phyloP scores from a whole-genome alignment of 768 basidiomycete species.

The Naganishia randhawae region DNA sequence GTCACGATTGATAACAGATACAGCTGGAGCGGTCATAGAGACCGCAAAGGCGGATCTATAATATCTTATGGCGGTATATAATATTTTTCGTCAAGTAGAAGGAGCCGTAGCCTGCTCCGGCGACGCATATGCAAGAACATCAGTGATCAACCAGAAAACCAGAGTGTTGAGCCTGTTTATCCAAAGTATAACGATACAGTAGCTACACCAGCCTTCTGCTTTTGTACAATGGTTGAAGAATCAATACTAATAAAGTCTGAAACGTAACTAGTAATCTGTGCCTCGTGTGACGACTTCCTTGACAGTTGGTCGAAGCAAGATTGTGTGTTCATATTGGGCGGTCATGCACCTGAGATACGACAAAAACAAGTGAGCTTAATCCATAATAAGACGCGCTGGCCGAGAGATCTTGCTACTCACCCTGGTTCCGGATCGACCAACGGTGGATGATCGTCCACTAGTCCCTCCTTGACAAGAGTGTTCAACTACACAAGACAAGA shows the following conservation, averaged over 20 bases:
- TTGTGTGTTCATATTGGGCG: slow-evolving; percentile 65
- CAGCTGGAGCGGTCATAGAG: neutral
- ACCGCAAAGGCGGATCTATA: slow-evolving; percentile 12
- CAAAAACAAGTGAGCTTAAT: neutral
- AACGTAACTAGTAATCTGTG: slow-evolving; percentile 52
- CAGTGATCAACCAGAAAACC: too few relatives aligned
- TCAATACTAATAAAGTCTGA: too few relatives aligned
- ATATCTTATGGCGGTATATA: too few relatives aligned
- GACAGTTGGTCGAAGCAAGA: slow-evolving; percentile 54
- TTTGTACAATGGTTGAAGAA: neutral
- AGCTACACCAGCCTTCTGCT: neutral
- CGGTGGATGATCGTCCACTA: slow-evolving; percentile 90
- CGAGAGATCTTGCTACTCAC: slow-evolving; percentile 33
- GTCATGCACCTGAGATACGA: slow-evolving; percentile 64
- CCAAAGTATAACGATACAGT: slow-evolving; percentile 1
- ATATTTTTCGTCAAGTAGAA: too few relatives aligned
- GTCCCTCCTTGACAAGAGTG: slow-evolving; percentile 77
- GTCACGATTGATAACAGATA: neutral
- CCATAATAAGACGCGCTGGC: neutral
- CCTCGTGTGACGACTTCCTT: slow-evolving; percentile 56
- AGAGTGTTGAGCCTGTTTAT: neutral
- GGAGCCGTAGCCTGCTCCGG: too few relatives aligned
- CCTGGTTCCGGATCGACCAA: slow-evolving; percentile 71
- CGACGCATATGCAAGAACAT: too few relatives aligned
- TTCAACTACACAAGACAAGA: slow-evolving; percentile 56